Evolutionary conservation across 805 yeast species (phyloP).

Genomic region (Candida peoriensis): DNA sequence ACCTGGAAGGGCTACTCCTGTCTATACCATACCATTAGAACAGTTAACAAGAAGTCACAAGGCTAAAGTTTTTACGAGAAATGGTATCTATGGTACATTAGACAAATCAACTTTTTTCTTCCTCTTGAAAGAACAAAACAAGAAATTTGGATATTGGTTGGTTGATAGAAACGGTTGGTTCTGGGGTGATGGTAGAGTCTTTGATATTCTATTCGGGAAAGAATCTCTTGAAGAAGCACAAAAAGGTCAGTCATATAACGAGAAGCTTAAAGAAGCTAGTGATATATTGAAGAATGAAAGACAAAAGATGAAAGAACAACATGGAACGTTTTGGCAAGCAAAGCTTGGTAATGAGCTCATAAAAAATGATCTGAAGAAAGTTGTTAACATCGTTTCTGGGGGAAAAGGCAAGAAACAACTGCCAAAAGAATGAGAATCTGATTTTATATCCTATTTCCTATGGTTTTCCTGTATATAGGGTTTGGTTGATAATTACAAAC

Average conservation of each 20-base stretch:
- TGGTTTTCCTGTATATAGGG: too few species aligned
- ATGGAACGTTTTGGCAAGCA: slow-evolving; percentile 21
- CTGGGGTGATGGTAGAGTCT: slow-evolving; percentile 89
- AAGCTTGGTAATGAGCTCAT: slow-evolving; percentile 16
- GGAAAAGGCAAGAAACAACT: slow-evolving; percentile 5
- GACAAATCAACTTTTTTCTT: slow-evolving; percentile 72
- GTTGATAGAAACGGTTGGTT: slow-evolving; percentile 85
- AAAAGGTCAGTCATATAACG: slow-evolving; percentile 19
- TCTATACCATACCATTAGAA: slow-evolving; percentile 58
- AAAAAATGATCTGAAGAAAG: slow-evolving; percentile 17
- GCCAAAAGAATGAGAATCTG: too few species aligned
- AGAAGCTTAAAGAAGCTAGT: slow-evolving; percentile 19
- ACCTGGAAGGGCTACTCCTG: slow-evolving; percentile 71
- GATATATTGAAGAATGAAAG: slow-evolving; percentile 16
- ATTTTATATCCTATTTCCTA: too few species aligned
- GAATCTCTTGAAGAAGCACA: slow-evolving; percentile 76
- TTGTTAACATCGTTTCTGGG: slow-evolving; percentile 13
- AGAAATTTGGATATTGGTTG: slow-evolving; percentile 51
- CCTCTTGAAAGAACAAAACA: slow-evolving; percentile 55
- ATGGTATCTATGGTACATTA: slow-evolving; percentile 81
- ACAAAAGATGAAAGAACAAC: slow-evolving; percentile 15
- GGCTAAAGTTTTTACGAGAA: slow-evolving; percentile 78
- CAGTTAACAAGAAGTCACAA: slow-evolving; percentile 50
- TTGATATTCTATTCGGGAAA: slow-evolving; percentile 76
- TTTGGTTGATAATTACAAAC: too few species aligned